Evolutionary conservation across 345 rosid genomes (phyloP), one percentile per base, ranked within the genome.

Genomic region (Punica granatum): DNA sequence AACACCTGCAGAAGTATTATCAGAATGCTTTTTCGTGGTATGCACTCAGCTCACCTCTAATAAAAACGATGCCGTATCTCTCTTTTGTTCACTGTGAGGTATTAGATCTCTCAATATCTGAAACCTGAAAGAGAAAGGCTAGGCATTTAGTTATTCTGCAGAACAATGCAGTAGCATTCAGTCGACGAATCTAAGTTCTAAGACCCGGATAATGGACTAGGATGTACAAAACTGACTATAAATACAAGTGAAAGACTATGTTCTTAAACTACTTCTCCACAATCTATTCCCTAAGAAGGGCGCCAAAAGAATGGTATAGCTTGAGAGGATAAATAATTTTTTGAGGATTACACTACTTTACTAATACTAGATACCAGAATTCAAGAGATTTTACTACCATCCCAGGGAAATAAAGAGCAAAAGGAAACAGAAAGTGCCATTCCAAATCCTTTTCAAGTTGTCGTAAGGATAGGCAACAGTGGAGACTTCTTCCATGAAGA

Each of bases 21-120:
- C 25, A 6, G 7, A 10, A 5, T 23, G 32, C 8, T 37, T 48
- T n/a, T 36, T 63, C 66, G 2, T 18, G 19, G 26, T 30, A 36
- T 37, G 48, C 48, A 37, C 11, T 33, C 7, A 30, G 37, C 37
- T 21, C 76, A 91, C 99, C 99, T 92, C 99, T 75, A 89, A 76
- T 36, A 95, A 80, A 78, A 95, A 92, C 0, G 99, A 95, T 13
- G 99, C 98, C 0, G 93, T 95, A 75, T 95, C 99, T 68, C 90
- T 79, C 74, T 92, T 95, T 63, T 95, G 98, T 46, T 95, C 97
- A 70, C 88, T 77, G 67, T 87, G 83, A 6, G 98, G 97, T 76
- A 95, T 88, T 36, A 95, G 81, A 25, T 84, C 98, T 85, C 99
- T 92, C 85, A 95, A 78, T 70, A 77, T 83, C 86, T 94, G 99